Conservation (phyloP, 2,329 filamentous ascomycete genomes). For the Trichoderma hamatum region DNA sequence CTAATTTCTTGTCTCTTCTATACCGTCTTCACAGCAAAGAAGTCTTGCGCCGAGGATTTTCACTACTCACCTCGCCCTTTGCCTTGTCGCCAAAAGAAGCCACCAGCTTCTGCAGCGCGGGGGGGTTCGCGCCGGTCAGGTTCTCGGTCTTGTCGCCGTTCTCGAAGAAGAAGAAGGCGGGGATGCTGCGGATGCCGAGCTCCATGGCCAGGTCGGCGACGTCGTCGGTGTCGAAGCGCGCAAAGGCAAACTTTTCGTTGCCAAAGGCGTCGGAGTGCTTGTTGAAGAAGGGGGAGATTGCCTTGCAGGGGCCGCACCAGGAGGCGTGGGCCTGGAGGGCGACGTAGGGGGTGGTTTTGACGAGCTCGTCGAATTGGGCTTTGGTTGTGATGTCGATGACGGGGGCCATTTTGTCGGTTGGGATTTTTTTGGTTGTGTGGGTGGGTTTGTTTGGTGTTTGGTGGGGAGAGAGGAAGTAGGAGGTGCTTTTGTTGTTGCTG, state of each 20-base stretch:
- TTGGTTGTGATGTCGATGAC: slow-evolving; percentile 46
- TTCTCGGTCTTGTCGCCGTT: slow-evolving; percentile 52
- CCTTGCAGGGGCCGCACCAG: slow-evolving; percentile 65
- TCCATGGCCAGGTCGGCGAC: slow-evolving; percentile 53
- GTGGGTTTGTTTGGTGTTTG: neutral
- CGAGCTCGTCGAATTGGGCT: slow-evolving; percentile 53
- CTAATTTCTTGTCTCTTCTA: neutral
- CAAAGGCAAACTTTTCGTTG: slow-evolving; percentile 53
- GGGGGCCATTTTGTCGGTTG: slow-evolving; percentile 24
- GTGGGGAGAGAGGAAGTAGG: neutral
- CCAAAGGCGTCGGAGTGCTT: slow-evolving; percentile 47
- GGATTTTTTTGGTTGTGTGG: neutral
- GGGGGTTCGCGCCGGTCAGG: slow-evolving; percentile 46
- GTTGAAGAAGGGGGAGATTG: slow-evolving; percentile 58
- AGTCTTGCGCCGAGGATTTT: neutral
- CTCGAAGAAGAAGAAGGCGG: slow-evolving; percentile 64
- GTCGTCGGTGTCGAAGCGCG: slow-evolving; percentile 62
- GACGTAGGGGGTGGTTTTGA: slow-evolving; percentile 54
- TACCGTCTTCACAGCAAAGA: neutral
- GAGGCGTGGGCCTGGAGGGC: slow-evolving; percentile 61
- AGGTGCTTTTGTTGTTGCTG: neutral
- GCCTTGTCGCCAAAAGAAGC: slow-evolving; percentile 34
- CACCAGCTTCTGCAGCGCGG: slow-evolving; percentile 39
- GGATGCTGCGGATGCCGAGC: slow-evolving; percentile 59
- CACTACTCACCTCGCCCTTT: slow-evolving; percentile 25